Evolutionary conservation across 148 eudicot species (phyloP).

Genomic region (Spergularia marina): DNA sequence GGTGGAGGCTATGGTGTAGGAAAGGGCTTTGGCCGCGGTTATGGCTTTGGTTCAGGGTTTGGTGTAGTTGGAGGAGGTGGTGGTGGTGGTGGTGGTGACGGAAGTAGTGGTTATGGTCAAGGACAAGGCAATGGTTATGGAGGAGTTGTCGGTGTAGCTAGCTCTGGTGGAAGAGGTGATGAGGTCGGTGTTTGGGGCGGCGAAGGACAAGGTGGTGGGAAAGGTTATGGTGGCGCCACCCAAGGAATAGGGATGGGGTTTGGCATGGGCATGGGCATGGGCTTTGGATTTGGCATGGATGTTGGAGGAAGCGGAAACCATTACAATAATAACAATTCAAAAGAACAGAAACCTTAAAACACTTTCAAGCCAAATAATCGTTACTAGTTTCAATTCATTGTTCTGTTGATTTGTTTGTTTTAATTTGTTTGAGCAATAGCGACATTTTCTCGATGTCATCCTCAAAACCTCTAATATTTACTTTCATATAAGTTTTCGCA

Average conservation of each 20-base stretch:
- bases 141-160: neutral
- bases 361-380: no score
- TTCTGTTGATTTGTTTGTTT: no score
- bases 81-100: conserved; percentile 15
- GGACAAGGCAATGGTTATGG: conserved; percentile 28
- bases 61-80: conserved; percentile 16
- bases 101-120: conserved; percentile 8
- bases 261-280: conserved; percentile 35
- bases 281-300: conserved; percentile 31
- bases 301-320: conserved; percentile 5
- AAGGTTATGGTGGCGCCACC: conserved; percentile 11
- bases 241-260: conserved; percentile 25
- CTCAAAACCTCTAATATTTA: no score
- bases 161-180: neutral
- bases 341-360: no score
- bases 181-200: neutral
- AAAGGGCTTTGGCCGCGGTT: conserved; percentile 26
- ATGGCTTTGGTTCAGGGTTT: conserved; percentile 27
- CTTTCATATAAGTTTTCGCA: no score
- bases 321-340: neutral
- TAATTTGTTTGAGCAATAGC: no score
- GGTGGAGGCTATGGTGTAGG: conserved; percentile 21
- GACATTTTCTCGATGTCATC: no score
- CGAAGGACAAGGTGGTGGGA: neutral
- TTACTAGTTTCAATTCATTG: no score